Evolutionary conservation across 2,329 filamentous ascomycete species (phyloP).

Genomic region (Phaeophleospora eucalypticola): DNA sequence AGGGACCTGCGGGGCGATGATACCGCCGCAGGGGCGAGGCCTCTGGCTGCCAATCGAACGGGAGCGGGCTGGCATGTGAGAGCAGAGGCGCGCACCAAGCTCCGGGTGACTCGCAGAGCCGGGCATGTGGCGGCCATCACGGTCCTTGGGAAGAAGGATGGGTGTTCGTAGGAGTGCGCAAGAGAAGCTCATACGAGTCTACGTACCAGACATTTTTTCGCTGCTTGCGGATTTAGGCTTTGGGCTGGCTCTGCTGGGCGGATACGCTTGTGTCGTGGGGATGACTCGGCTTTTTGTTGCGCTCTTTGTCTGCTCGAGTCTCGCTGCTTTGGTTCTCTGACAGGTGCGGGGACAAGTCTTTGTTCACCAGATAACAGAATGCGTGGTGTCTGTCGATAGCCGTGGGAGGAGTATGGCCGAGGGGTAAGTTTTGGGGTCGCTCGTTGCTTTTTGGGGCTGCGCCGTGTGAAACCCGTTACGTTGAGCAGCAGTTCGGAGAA

Average conservation of each 20-base stretch:
- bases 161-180: not conserved
- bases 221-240: constrained; percentile 2
- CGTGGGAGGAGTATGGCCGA: not conserved
- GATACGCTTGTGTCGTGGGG: not conserved
- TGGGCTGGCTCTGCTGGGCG: not conserved
- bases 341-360: no score
- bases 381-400: no score
- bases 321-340: no score
- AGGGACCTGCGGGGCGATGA: not conserved
- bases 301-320: not conserved
- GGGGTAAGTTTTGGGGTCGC: not conserved
- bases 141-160: not conserved
- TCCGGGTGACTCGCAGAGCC: constrained; percentile 1
- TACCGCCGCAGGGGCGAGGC: not conserved
- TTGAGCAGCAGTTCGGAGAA: not conserved
- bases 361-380: no score
- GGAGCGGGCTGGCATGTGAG: no score
- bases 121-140: constrained; percentile 6
- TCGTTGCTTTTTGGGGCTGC: not conserved
- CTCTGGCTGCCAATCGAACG: no score
- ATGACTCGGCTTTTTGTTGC: not conserved
- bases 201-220: constrained; percentile 2
- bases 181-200: not conserved
- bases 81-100: no score
- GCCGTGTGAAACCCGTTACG: not conserved